A percentile compares a stretch with the other conserved stretches of the same genome.
Evolutionary conservation across 192 early-diverging fungal genomes (phyloP).

Genomic region (Mortierella alpina): DNA sequence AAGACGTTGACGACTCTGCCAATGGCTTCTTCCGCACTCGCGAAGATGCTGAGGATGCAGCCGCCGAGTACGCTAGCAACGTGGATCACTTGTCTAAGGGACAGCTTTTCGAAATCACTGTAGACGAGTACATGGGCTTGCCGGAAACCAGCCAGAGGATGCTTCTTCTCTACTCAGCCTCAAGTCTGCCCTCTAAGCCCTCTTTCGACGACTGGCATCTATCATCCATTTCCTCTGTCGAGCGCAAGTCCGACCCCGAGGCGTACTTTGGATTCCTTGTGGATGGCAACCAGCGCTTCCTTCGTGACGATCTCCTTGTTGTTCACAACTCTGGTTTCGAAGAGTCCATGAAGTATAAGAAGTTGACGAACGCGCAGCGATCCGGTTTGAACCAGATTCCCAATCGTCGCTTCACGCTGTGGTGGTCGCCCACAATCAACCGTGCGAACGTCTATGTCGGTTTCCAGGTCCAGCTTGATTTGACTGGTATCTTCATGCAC

Average conservation of each 20-base stretch:
- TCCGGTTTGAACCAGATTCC: conserved; percentile 99
- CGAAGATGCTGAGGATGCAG: conserved; percentile 16
- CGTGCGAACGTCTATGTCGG: conserved; percentile 98
- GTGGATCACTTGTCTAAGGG: not conserved
- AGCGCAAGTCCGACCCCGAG: conserved; percentile 23
- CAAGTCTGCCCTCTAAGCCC: not conserved
- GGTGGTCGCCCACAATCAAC: conserved; percentile 99
- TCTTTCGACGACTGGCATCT: conserved; percentile 6
- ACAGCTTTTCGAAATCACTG: conserved; percentile 28
- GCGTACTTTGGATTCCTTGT: conserved; percentile 62
- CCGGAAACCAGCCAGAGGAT: conserved; percentile 10
- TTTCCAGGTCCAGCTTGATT: conserved; percentile 99
- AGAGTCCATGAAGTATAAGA: conserved; percentile 94
- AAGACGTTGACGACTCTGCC: no score
- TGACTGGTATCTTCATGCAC: conserved; percentile 99
- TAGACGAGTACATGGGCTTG: conserved; percentile 18
- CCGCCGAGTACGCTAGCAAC: not conserved
- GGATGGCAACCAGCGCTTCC: conserved; percentile 65
- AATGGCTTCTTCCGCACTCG: not conserved
- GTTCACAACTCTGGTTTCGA: conserved; percentile 71
- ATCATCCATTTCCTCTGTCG: conserved; percentile 15
- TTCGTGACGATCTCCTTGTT: conserved; percentile 54
- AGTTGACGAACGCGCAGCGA: conserved; percentile 98
- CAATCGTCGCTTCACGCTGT: conserved; percentile 98
- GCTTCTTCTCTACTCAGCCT: conserved; percentile 5